Base-by-base conservation (phyloP, 2,329 filamentous ascomycete species). In the Scleromitrula shiraiana region DNA sequence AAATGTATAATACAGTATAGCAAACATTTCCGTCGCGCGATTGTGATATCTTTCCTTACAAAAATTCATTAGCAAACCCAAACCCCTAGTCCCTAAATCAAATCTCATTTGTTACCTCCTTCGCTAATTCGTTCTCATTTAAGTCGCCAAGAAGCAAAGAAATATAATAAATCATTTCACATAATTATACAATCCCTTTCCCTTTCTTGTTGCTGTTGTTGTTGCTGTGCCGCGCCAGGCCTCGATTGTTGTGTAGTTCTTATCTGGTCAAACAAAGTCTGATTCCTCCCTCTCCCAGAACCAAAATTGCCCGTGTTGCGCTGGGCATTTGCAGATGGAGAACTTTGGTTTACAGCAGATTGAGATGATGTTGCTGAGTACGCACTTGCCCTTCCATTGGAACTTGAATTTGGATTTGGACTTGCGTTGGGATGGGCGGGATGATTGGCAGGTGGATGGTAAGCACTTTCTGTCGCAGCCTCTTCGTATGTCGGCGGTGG, bases 401-500 rank as follows among this genome's bases (percentile, higher is more conserved):
- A 53, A 33, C 41, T 46, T 2, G 57, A 39, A 14, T 41, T 57
- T 14, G 60, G 55, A 43, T 32, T 50, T 4, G 54, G 54, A 33
- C 41, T 46, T 2, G 57, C 41, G n/a, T 41, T 57, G 10, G 60
- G 55, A 49, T 69, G 70, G 2, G 68, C 60, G 0, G 70, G 73
- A 54, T 72, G 71, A 41, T 65, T 60, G 12, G 60, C 58, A 0
- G 76, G 72, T 2, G 75, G 74, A 15, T 72, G 65, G 53, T 82
- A 83, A 2, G 71, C 71, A n/a, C 72, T 70, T 36, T 72, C 70
- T 12, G 67, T 73, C 0, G 78, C 73, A 15, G 78, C 77, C 62
- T 83, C 78, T 61, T 85, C 82, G 58, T 85, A 85, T 0, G 75
- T 74, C 4, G 82, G 82, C 1, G 79, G 80, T 2, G 79, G 78